Evolutionary conservation across 441 rosid genomes (phyloP).

Genomic region (Dalechampia spathulata): DNA sequence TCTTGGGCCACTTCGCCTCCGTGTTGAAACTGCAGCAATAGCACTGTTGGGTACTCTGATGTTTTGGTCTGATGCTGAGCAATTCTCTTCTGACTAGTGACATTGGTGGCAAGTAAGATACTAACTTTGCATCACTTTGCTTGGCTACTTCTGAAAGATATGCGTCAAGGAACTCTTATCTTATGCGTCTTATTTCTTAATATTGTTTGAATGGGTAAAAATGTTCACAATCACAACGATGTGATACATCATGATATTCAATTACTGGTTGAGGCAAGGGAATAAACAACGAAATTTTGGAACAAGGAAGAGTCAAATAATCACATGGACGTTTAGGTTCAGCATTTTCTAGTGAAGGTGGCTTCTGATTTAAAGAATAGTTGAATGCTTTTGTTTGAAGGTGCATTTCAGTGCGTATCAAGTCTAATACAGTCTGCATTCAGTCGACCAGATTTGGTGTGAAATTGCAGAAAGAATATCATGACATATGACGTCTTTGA

Average conservation of each 20-base stretch:
- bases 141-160: neutral
- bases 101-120: neutral
- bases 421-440: too few species aligned
- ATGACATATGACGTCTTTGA: too few species aligned
- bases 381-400: too few species aligned
- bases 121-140: too few species aligned
- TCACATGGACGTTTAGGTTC: too few species aligned
- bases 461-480: too few species aligned
- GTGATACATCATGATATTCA: neutral
- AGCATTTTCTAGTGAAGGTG: neutral
- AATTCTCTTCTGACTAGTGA: conserved; percentile 14
- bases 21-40: conserved; percentile 84
- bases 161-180: too few species aligned
- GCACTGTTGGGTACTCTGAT: conserved; percentile 68
- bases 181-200: too few species aligned
- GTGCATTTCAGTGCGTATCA: too few species aligned
- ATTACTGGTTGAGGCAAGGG: neutral
- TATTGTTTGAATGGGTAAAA: too few species aligned
- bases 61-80: conserved; percentile 71
- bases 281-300: neutral
- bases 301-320: neutral
- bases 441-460: too few species aligned
- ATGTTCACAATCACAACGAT: too few species aligned
- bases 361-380: neutral
- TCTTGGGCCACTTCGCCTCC: conserved; percentile 72